Evolutionary conservation across 108 stramenopile genomes (phyloP), one percentile per base, ranked within the genome.

Genomic region (Cyclotella kingstonii): DNA sequence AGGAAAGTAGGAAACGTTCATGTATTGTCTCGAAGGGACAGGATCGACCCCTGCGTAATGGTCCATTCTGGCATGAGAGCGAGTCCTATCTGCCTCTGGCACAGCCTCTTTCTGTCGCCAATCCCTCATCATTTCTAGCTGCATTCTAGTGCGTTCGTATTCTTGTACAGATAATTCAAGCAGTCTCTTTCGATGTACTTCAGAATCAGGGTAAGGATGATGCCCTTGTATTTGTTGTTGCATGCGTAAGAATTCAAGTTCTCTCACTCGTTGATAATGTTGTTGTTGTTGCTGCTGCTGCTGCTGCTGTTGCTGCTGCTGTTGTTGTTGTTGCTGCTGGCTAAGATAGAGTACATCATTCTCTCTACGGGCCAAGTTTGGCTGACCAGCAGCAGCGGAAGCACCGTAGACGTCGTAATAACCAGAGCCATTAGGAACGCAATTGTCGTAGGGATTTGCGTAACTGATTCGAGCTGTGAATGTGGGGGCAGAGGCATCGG

Each of bases 391-490:
- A 43, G 42, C 63, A 4, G 68, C 30, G 29, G 42, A 4, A 30
- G 23, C 23, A 33, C 47, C 46, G 28, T 53, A 50, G 39, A 59
- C 35, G 35, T 61, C 63, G 28, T 49, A 53, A 45, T 66, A 55
- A 39, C 19, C 55, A 26, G 66, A 47, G 5, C 47, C 66, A 17
- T 27, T 35, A 25, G 66, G 38, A 18, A 46, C 22, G 35, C 27
- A 36, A 47, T 19, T 66, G 34, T 65, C 50, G 51, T 45, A 68
- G 15, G 66, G 56, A 41, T 50, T 54, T 57, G 73, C 62, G 22
- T 59, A 66, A 27, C 59, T 65, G 59, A 74, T 74, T 26, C 73
- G 64, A 11, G 63, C 63, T 10, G 73, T 65, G 33, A 74, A 43
- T 1, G 64, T 60, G 28, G 73, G 63, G 5, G 72, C 73, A 15